Evolutionary conservation across 2,329 filamentous ascomycete species (phyloP).

Genomic region (Aspergillus sojae): DNA sequence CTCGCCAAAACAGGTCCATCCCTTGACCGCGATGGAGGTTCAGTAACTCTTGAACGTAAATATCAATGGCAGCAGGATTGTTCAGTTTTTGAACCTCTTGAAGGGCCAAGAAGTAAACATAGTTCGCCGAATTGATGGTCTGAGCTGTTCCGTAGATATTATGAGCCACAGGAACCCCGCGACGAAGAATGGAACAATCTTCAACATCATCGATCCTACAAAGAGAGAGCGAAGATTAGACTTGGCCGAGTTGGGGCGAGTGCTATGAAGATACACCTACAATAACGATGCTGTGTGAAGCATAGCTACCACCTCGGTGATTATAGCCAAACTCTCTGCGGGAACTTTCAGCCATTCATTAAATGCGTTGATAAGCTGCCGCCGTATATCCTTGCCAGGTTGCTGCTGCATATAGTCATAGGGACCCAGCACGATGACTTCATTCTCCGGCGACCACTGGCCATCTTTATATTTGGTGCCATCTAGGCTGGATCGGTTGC

Average conservation of each 20-base stretch:
- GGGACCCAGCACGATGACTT: constrained; percentile 47
- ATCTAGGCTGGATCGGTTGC: constrained; percentile 42
- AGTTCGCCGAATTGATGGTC: constrained; percentile 56
- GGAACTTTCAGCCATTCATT: constrained; percentile 50
- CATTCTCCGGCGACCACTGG: constrained; percentile 42
- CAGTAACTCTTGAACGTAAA: constrained; percentile 49
- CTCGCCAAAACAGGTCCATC: constrained; percentile 53
- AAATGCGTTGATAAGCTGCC: constrained; percentile 48
- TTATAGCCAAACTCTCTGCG: constrained; percentile 41
- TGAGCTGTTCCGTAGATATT: constrained; percentile 54
- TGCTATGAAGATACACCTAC: constrained; percentile 26
- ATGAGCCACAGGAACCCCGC: constrained; percentile 53
- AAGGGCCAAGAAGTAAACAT: constrained; percentile 50
- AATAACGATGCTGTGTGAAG: constrained; percentile 50
- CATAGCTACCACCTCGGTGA: constrained; percentile 49
- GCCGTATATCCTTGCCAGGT: constrained; percentile 50
- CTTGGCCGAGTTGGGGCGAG: not conserved
- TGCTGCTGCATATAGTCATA: constrained; percentile 50
- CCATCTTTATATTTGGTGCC: constrained; percentile 43
- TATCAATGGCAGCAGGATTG: constrained; percentile 44
- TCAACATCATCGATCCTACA: constrained; percentile 53
- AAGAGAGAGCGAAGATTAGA: constrained; percentile 3
- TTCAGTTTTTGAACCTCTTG: constrained; percentile 46
- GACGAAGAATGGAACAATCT: constrained; percentile 51
- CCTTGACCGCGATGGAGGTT: constrained; percentile 53